Conservation (phyloP, 139 green algal genomes). For the Cymbomonas tetramitiformis region DNA sequence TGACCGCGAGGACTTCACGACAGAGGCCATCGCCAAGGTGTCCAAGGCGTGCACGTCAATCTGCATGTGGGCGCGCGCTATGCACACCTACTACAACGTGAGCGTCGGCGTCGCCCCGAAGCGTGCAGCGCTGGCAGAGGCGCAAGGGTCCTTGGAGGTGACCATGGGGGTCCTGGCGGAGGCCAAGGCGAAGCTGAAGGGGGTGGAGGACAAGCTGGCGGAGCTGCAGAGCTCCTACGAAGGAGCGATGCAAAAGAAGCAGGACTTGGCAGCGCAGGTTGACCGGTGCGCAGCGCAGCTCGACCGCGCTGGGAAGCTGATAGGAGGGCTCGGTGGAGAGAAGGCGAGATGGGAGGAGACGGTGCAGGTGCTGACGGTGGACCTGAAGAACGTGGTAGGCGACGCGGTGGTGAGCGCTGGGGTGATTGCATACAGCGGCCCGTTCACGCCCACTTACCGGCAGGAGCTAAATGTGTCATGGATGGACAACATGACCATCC, state of each 20-base stretch:
- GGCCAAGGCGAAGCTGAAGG: conserved; percentile 38
- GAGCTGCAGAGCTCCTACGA: conserved; percentile 41
- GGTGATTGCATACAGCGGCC: conserved; percentile 42
- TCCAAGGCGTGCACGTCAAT: conserved; percentile 75
- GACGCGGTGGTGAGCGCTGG: conserved; percentile 47
- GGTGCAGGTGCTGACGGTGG: conserved; percentile 39
- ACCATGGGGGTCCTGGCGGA: conserved; percentile 37
- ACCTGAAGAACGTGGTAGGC: conserved; percentile 54
- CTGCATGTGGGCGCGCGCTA: conserved; percentile 66
- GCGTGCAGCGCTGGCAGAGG: conserved; percentile 38
- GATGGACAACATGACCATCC: conserved; percentile 25
- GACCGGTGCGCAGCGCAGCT: conserved; percentile 45
- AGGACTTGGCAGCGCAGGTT: conserved; percentile 45
- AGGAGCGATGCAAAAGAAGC: conserved; percentile 56
- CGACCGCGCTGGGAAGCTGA: conserved; percentile 58
- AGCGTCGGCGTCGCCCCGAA: conserved; percentile 58
- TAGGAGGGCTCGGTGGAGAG: conserved; percentile 60
- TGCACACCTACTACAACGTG: conserved; percentile 68
- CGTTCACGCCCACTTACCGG: conserved; percentile 56
- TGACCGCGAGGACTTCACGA: conserved; percentile 54
- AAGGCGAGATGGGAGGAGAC: conserved; percentile 47
- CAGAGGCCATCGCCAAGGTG: conserved; percentile 47
- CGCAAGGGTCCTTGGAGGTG: conserved; percentile 24
- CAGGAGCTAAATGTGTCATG: conserved; percentile 34
- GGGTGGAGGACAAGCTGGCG: conserved; percentile 56